These are phyloP conservation scores for Ogataea trehaloabstinens DNA, from an alignment of 805 yeast genomes.

Conservation along the genomic window DNA sequence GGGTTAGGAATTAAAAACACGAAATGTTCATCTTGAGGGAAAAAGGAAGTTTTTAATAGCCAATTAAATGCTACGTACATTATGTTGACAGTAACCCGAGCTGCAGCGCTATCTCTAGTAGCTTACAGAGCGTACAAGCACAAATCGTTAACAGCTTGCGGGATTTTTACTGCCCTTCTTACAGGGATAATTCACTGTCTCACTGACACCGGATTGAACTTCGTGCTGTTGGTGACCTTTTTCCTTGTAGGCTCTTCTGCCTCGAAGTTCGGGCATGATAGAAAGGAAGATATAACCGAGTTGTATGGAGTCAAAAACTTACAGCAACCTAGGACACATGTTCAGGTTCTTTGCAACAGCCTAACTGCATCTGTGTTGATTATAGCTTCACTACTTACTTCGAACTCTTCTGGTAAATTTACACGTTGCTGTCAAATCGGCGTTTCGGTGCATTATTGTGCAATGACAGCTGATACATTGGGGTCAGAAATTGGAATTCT, in stretches of 20 bases:
- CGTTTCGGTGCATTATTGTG: slow-evolving; percentile 9
- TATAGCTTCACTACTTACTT: not conserved
- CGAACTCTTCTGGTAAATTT: not conserved
- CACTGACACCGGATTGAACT: slow-evolving; percentile 5
- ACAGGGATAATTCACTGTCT: slow-evolving; percentile 10
- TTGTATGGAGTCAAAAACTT: not conserved
- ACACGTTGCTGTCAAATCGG: slow-evolving; percentile 5
- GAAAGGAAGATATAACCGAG: slow-evolving; percentile 3
- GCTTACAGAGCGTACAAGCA: slow-evolving; percentile 4
- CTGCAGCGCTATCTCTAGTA: not conserved
- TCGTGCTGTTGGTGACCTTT: slow-evolving; percentile 7
- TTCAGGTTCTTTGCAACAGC: slow-evolving; percentile 12
- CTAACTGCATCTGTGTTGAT: slow-evolving; percentile 7
- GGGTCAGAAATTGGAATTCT: slow-evolving; percentile 15
- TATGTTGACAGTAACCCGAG: not conserved
- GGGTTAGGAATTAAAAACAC: not conserved
- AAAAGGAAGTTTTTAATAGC: not conserved
- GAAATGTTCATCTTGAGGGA: not conserved
- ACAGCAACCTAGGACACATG: slow-evolving; percentile 3
- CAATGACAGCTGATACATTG: slow-evolving; percentile 14
- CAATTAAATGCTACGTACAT: not conserved
- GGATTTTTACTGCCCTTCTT: slow-evolving; percentile 9
- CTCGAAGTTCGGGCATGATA: slow-evolving; percentile 10
- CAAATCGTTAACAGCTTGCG: slow-evolving; percentile 8
- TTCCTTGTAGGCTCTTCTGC: slow-evolving; percentile 9